Conservation (phyloP, 2,329 filamentous ascomycete genomes). For the Mollisia scopiformis region DNA sequence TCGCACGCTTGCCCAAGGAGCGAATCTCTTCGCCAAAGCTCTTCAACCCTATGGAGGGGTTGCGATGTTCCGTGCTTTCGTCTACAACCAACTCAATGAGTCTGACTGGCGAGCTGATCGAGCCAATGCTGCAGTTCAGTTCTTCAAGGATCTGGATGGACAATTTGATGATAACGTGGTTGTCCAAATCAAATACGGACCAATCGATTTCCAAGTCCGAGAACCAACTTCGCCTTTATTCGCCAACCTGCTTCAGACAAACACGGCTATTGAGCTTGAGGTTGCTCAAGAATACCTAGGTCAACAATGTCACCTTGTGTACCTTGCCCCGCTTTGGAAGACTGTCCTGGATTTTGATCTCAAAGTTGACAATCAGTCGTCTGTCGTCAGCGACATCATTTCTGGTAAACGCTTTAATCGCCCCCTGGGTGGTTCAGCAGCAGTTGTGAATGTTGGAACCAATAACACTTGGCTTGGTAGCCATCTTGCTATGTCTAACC, state of each 20-base stretch:
- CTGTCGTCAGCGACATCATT: conserved; percentile 62
- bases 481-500: conserved; percentile 71
- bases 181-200: conserved; percentile 74
- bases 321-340: conserved; percentile 70
- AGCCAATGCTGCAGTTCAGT: conserved; percentile 70
- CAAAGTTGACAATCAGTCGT: conserved; percentile 58
- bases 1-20: conserved; percentile 68
- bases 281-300: conserved; percentile 73
- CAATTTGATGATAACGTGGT: conserved; percentile 72
- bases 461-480: conserved; percentile 71
- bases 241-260: conserved; percentile 48
- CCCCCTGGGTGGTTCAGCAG: conserved; percentile 63
- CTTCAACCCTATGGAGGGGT: conserved; percentile 61
- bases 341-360: conserved; percentile 70
- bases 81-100: conserved; percentile 65
- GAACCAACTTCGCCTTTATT: conserved; percentile 70
- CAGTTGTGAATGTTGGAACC: conserved; percentile 68
- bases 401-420: conserved; percentile 61
- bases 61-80: conserved; percentile 73
- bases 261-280: conserved; percentile 64
- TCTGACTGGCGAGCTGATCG: conserved; percentile 67
- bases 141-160: conserved; percentile 65
- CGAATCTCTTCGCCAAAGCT: conserved; percentile 67
- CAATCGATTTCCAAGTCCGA: conserved; percentile 75
- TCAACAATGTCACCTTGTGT: conserved; percentile 70